Evolutionary conservation across 2,329 filamentous ascomycete species (phyloP).

Genomic region (Exserohilum rostratum): DNA sequence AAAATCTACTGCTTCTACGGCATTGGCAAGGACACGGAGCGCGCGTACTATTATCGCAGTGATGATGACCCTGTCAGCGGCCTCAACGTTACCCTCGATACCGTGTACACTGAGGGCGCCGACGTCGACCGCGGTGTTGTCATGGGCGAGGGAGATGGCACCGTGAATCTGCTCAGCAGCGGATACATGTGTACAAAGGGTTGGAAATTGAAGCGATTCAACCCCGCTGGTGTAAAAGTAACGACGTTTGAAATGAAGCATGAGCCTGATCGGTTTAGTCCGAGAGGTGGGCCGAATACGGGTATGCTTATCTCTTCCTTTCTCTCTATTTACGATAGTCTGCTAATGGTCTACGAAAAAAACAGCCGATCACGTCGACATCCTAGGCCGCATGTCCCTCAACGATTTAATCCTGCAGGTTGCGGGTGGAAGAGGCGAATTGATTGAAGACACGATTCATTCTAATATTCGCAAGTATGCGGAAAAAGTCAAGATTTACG

Average conservation of each 20-base stretch:
- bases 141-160: slow-evolving; percentile 94
- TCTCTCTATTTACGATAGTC: neutral
- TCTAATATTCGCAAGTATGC: slow-evolving; percentile 85
- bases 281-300: slow-evolving; percentile 72
- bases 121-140: slow-evolving; percentile 84
- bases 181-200: slow-evolving; percentile 98
- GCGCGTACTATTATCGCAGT: slow-evolving; percentile 86
- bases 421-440: slow-evolving; percentile 81
- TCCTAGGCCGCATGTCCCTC: slow-evolving; percentile 82
- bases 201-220: slow-evolving; percentile 93
- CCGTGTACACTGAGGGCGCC: slow-evolving; percentile 53
- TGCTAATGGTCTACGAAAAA: too few relatives aligned
- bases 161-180: slow-evolving; percentile 86
- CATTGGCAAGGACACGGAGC: slow-evolving; percentile 90
- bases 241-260: slow-evolving; percentile 96
- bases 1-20: slow-evolving; percentile 99
- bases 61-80: slow-evolving; percentile 70
- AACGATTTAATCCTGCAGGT: slow-evolving; percentile 90
- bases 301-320: slow-evolving; percentile 49
- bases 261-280: slow-evolving; percentile 90
- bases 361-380: slow-evolving; percentile 90
- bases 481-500: slow-evolving; percentile 80
- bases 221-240: slow-evolving; percentile 80
- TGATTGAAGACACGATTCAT: slow-evolving; percentile 76
- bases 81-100: slow-evolving; percentile 67